These are phyloP conservation scores for Glaciozyma martinii DNA, from an alignment of 768 basidiomycete genomes.

Conservation along the genomic window DNA sequence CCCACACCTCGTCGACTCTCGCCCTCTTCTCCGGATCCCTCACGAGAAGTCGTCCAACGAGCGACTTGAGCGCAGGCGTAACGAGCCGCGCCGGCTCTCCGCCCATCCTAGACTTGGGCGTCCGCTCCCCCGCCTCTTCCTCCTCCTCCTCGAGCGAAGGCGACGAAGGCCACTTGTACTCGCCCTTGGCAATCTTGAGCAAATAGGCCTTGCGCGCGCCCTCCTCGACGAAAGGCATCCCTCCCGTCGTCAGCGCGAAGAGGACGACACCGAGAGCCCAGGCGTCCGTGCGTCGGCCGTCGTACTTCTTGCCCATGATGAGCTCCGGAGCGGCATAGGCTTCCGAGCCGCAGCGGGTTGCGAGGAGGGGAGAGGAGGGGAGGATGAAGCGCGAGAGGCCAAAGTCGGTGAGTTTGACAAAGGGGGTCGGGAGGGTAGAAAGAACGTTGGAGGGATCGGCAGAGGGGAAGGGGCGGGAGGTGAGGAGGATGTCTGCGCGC, in stretches of 20 bases:
- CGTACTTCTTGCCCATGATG: conserved; percentile 58
- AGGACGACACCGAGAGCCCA: conserved; percentile 88
- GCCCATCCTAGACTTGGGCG: background rate
- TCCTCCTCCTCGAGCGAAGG: background rate
- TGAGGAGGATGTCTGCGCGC: conserved; percentile 53
- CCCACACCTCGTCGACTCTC: conserved; percentile 57
- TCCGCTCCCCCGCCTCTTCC: background rate
- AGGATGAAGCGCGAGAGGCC: conserved; percentile 80
- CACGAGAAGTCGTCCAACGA: conserved; percentile 58
- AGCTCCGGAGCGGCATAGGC: conserved; percentile 77
- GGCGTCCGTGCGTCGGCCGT: conserved; percentile 73
- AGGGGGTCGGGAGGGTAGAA: conserved; percentile 45
- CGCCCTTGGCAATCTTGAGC: conserved; percentile 69
- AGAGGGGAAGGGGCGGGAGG: conserved; percentile 45
- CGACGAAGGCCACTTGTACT: conserved; percentile 59
- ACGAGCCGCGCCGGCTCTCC: conserved; percentile 31
- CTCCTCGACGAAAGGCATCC: conserved; percentile 57
- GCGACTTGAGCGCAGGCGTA: conserved; percentile 45
- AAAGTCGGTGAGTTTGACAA: conserved; percentile 80
- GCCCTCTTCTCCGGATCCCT: conserved; percentile 61
- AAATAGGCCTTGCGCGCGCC: conserved; percentile 49
- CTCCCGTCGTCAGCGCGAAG: conserved; percentile 61
- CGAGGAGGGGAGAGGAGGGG: conserved; percentile 52
- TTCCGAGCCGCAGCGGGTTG: conserved; percentile 78
- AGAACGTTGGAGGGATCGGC: conserved; percentile 38